phyloP scores from a whole-genome alignment of 495 filamentous ascomycete species.

The Filosporella fistucella region DNA sequence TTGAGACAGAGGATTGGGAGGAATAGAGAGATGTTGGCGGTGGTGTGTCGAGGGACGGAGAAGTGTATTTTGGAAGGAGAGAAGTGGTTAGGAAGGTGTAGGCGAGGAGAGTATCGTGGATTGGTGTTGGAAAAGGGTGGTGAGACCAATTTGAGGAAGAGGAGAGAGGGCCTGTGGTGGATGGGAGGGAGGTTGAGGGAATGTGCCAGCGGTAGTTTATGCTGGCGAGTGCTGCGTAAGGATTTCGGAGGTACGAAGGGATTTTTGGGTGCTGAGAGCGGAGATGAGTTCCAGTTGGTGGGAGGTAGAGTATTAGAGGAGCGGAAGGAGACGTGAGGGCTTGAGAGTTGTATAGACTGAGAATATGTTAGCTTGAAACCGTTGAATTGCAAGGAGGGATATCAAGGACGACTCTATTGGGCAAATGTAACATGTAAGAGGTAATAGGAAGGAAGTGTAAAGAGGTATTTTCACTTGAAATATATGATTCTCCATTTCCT shows the following conservation, averaged over 20 bases:
- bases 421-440: too few species aligned
- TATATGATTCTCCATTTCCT: too few species aligned
- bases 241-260: conserved; percentile 9
- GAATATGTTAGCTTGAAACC: conserved; percentile 7
- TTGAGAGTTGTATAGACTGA: conserved; percentile 16
- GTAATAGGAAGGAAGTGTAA: too few species aligned
- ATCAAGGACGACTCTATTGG: neutral
- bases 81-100: conserved; percentile 30
- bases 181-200: conserved; percentile 3
- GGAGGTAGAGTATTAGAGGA: conserved; percentile 19
- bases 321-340: conserved; percentile 4
- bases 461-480: too few species aligned
- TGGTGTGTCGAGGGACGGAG: neutral
- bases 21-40: conserved; percentile 23
- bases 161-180: neutral
- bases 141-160: conserved; percentile 1
- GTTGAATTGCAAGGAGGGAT: neutral
- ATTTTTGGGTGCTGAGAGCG: conserved; percentile 3
- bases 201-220: conserved; percentile 25
- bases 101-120: conserved; percentile 42
- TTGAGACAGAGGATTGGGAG: neutral
- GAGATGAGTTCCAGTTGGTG: conserved; percentile 15
- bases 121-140: conserved; percentile 34
- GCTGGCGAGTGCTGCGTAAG: conserved; percentile 9
- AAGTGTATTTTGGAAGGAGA: conserved; percentile 1